Conservation (phyloP, 129 eudicot genomes). For the sunflower (Helianthus annuus) region HanXRQr2.0-SUNRISE NC_035435.2:143748260-143748759, state of each 20-base stretch:
- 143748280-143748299: not conserved
- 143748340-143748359: not conserved
- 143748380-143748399: conserved; percentile 17
- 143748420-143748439: too few species aligned
- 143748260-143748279: not conserved
- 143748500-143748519: too few species aligned
- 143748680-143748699: not conserved
- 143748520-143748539: too few species aligned
- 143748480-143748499: too few species aligned
- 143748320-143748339: not conserved
- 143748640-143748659: not conserved
- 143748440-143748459: too few species aligned
- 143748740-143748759: conserved; percentile 81
- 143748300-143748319: not conserved
- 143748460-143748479: too few species aligned
- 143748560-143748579: too few species aligned
- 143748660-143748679: not conserved
- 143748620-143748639: too few species aligned
- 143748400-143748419: not conserved
- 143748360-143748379: not conserved
- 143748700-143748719: conserved; percentile 44
- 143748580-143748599: too few species aligned
- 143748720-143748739: conserved; percentile 81
- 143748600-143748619: too few species aligned
- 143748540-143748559: too few species aligned